phyloP scores from a whole-genome alignment of 2,329 filamentous ascomycete species.

The Neonectria magnoliae region DNA sequence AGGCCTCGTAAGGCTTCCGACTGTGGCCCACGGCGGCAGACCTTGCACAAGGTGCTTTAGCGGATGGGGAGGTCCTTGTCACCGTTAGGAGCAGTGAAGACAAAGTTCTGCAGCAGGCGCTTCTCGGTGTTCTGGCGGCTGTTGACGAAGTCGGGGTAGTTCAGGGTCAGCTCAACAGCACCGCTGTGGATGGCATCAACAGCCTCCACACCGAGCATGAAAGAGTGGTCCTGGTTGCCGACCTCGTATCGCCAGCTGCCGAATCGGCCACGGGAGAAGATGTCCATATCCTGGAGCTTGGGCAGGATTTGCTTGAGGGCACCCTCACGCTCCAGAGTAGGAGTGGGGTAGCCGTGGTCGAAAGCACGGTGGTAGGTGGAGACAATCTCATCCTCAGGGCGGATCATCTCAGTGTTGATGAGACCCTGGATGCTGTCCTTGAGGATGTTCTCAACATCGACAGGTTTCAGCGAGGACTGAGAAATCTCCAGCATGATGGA shows the following conservation, averaged over 20 bases:
- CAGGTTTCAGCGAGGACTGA: conserved; percentile 94
- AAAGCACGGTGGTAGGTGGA: conserved; percentile 98
- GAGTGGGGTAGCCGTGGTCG: conserved; percentile 98
- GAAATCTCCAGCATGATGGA: conserved; percentile 99
- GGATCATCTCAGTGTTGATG: conserved; percentile 97
- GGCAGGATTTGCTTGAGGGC: conserved; percentile 93
- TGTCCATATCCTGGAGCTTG: conserved; percentile 89
- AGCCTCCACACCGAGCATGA: conserved; percentile 96
- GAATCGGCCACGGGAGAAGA: conserved; percentile 95
- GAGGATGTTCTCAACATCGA: conserved; percentile 85
- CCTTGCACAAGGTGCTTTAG: conserved; percentile 45
- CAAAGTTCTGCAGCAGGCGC: conserved; percentile 57
- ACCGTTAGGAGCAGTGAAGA: conserved; percentile 46
- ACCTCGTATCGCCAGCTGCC: conserved; percentile 98
- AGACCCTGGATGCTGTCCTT: conserved; percentile 94
- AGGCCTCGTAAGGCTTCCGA: conserved; percentile 27
- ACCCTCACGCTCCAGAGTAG: conserved; percentile 92
- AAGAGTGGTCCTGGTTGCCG: conserved; percentile 96
- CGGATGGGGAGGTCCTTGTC: conserved; percentile 50
- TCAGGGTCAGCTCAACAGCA: conserved; percentile 89
- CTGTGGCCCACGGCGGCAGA: conserved; percentile 39
- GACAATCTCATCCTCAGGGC: conserved; percentile 90
- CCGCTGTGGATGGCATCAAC: conserved; percentile 91
- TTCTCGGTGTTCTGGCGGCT: conserved; percentile 68
- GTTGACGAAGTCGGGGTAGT: conserved; percentile 98